These are phyloP conservation scores for Dioscorea zingiberensis DNA, from an alignment of 106 monocot species.

Conservation along the genomic window DNA sequence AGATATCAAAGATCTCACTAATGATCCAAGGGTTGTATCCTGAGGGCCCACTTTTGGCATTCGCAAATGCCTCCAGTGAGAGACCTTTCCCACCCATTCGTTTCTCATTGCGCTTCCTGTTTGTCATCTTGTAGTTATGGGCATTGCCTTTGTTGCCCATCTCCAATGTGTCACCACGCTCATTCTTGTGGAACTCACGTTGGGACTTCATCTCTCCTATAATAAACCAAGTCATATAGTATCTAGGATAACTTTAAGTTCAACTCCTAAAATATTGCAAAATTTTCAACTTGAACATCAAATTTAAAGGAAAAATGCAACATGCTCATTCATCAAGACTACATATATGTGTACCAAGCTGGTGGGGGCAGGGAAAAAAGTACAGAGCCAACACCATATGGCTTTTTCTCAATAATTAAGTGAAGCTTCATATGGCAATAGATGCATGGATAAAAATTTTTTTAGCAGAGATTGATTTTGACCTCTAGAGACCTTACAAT, in stretches of 20 bases:
- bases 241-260: background rate
- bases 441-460: too few species aligned
- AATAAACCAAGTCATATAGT: background rate
- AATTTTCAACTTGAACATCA: background rate
- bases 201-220: too few species aligned
- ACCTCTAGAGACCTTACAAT: too few species aligned
- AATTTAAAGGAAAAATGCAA: background rate
- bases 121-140: conserved; percentile 7
- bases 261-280: background rate
- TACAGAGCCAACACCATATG: too few species aligned
- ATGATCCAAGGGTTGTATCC: conserved; percentile 74
- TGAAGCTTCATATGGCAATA: too few species aligned
- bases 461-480: too few species aligned
- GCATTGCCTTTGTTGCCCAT: background rate
- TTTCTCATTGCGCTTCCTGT: conserved; percentile 39
- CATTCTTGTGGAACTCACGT: background rate
- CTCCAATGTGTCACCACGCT: background rate
- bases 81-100: conserved; percentile 58
- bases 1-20: conserved; percentile 27
- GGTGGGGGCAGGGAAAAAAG: too few species aligned
- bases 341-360: too few species aligned
- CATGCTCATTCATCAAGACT: too few species aligned
- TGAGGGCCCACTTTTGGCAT: conserved; percentile 43
- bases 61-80: conserved; percentile 64
- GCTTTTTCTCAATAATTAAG: too few species aligned